Base-by-base conservation (phyloP, 306 rosid genomes). In the Urtica urens region DNA sequence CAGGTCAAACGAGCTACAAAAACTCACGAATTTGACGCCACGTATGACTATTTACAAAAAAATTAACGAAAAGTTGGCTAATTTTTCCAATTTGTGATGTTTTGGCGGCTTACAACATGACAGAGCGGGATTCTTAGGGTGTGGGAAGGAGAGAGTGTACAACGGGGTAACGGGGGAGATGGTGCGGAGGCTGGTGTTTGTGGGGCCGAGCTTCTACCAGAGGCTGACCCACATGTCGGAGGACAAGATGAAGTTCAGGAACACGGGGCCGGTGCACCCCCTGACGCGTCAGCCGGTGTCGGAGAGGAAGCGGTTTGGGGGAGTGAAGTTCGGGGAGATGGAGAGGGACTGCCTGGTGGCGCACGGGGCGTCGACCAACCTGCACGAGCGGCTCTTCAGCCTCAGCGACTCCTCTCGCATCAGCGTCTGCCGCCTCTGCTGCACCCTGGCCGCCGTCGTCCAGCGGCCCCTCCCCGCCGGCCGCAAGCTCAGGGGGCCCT, bases 211-310 rank as follows among this genome's bases (percentile, higher is more conserved):
- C 5, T 90, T 90, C 73, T 90, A 90, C 58, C 99, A 85, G 59
- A 90, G 99, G 0, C 80, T 90, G 33, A 77, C 77, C 38, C 99
- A 92, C 69, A 92, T 92, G 99, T 72, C 99, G 2, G 99, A 92
- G 68, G 99, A 92, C 72, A 92, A 85, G 24, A 85, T 92, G 0
- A 92, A 85, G 51, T 92, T 92, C 57, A 72, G 99, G 31, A 92
- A 92, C 79, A 92, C 99, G 0, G 96, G 96, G 21, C 99, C 99
- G 0, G 96, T 92, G 46, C 99, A 92, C 59, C 99, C 99, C n/a
- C 69, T 85, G 34, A 92, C 99, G 34, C 74, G 99, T 26, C 99
- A 92, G 57, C 99, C 99, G 0, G 99, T 92, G 33, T 95, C 96
- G 1, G 99, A 92, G 52, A 54, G 99, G 51, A 92, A 92, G 60